Percentiles rank a stretch among this genome's conserved stretches.
Conservation (phyloP, 495 filamentous ascomycete genomes). For the Podospora pseudocomata region DNA sequence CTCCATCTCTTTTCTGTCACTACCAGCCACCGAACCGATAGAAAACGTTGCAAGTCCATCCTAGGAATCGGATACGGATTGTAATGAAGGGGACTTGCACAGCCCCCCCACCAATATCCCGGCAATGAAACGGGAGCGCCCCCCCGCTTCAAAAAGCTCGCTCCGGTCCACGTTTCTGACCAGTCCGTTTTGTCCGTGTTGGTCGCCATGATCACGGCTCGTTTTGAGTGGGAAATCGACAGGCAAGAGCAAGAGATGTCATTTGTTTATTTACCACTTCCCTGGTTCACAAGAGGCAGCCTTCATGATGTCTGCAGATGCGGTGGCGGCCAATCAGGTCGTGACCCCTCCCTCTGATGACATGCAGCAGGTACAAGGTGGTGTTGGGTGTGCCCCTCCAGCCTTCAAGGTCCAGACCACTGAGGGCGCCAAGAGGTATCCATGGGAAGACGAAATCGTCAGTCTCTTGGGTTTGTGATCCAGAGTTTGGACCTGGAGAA, state of each 20-base stretch:
- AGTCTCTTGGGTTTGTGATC: background rate
- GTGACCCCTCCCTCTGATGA: background rate
- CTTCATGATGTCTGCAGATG: background rate
- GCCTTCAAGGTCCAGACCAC: background rate
- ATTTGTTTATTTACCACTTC: background rate
- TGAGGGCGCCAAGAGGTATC: background rate
- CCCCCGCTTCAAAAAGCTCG: background rate
- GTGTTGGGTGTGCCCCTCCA: background rate
- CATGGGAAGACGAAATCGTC: background rate
- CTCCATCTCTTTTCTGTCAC: background rate
- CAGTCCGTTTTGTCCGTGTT: background rate
- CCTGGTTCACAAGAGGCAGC: background rate
- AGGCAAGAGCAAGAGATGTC: background rate
- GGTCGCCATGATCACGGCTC: background rate
- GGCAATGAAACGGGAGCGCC: constrained; percentile 6
- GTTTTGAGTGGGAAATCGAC: background rate
- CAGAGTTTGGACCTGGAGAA: background rate
- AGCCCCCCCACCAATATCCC: constrained; percentile 9
- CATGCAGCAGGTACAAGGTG: background rate
- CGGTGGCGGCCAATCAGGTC: background rate
- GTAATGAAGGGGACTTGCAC: constrained; percentile 12
- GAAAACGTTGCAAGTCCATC: background rate
- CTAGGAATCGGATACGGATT: background rate
- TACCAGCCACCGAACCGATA: background rate
- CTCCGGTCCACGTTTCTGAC: background rate